Base-by-base conservation (phyloP, 1,139 yeast genomes). In the Nakaseomyces delphensis region DNA sequence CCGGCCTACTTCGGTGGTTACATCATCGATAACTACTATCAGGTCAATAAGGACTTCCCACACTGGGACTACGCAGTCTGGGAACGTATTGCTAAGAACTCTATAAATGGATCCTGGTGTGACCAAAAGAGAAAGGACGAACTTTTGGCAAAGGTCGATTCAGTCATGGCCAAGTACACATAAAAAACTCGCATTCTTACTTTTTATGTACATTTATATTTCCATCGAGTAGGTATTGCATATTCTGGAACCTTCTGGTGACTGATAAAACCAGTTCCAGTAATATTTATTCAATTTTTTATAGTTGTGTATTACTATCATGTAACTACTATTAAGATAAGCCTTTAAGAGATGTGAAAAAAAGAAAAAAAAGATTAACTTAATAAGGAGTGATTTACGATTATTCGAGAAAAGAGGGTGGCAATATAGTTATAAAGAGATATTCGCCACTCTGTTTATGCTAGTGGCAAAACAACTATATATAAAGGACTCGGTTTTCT, bases 1-100 rank as follows among this genome's bases (percentile, higher is more conserved):
- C 94, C 94, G 27, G 91, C 93, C 3, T 83, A 83, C 61, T 83
- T 83, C 56, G 93, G 91, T 40, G 91, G 87, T 9, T 83, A 83
- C 62, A 77, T 83, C 47, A 65, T 83, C 50, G 91, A 83, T 54
- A 83, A 83, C 60, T 83, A 82, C 62, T 56, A 72, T 24, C 74
- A 72, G 31, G 83, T 83, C 21, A 83, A 82, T 50, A 67, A 74
- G 43, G 70, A 75, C 49, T 82, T 82, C 59, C 59, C 59, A 29
- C 76, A 77, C 10, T 78, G 83, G 61, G 65, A 70, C 35, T 52
- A 70, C 41, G 63, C 68, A 9, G 72, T 76, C 39, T 83, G 89
- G 89, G 67, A 68, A 39, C 56, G 55, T 38, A 73, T 80, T 50
- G 82, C 80, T 1, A 61, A 64, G 47, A 76, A 77, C 55, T 72